These are phyloP conservation scores for Brassica rapa DNA, from an alignment of 345 rosid species.

Conservation along the genomic window DNA sequence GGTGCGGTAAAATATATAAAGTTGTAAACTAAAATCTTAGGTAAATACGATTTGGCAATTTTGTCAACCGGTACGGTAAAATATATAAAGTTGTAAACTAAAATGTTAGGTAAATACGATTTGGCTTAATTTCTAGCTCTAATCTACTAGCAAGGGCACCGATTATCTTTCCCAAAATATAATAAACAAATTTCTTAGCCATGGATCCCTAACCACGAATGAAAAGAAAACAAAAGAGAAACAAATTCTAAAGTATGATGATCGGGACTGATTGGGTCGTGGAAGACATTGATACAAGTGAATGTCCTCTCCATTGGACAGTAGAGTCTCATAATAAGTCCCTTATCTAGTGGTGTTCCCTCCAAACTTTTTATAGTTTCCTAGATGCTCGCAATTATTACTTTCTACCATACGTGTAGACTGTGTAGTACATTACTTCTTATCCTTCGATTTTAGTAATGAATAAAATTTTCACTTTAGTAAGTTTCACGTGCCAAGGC, in stretches of 20 bases:
- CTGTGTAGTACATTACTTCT: background rate
- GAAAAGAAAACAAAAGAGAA: background rate
- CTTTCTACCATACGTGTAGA: background rate
- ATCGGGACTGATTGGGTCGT: conserved; percentile 24
- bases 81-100: background rate
- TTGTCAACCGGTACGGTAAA: background rate
- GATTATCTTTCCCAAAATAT: conserved; percentile 3
- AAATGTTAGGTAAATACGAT: background rate
- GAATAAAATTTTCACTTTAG: background rate
- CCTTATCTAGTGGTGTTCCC: conserved; percentile 21
- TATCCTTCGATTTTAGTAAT: background rate
- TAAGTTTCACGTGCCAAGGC: conserved; percentile 33
- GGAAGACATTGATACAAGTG: conserved; percentile 24
- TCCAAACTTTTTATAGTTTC: conserved; percentile 1
- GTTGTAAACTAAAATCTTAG: background rate
- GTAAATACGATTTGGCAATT: background rate
- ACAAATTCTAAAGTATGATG: conserved; percentile 1
- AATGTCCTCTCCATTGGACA: conserved; percentile 30
- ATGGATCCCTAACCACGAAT: conserved; percentile 9
- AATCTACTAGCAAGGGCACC: background rate
- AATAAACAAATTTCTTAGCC: background rate
- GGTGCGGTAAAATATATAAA: background rate
- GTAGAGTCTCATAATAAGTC: conserved; percentile 1
- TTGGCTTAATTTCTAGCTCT: background rate
- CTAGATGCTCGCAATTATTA: conserved; percentile 9